Conservation (phyloP, 495 filamentous ascomycete species). For the Apodospora peruviana region DNA sequence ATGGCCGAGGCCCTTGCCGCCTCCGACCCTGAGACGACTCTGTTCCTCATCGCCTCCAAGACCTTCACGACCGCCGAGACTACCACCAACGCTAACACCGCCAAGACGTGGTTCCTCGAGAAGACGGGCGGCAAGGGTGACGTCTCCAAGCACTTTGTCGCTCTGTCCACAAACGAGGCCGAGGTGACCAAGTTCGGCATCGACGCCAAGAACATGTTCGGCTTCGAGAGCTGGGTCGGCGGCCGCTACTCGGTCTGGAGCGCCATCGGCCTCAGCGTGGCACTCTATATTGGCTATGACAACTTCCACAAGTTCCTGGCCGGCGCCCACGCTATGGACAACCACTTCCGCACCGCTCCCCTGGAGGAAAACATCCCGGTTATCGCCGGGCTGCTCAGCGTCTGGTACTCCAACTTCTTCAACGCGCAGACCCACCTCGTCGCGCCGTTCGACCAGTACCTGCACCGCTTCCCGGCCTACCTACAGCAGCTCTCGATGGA, state of each 20-base stretch:
- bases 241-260: slow-evolving; percentile 98
- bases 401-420: slow-evolving; percentile 99
- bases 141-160: slow-evolving; percentile 98
- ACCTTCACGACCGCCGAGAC: slow-evolving; percentile 99
- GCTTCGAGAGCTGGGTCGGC: slow-evolving; percentile 96
- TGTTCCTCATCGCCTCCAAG: slow-evolving; percentile 97
- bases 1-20: slow-evolving; percentile 86
- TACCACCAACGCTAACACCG: slow-evolving; percentile 90
- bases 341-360: slow-evolving; percentile 88
- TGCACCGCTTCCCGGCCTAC: slow-evolving; percentile 97
- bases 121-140: slow-evolving; percentile 71
- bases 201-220: slow-evolving; percentile 97
- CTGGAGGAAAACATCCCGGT: slow-evolving; percentile 92
- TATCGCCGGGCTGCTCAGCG: slow-evolving; percentile 85
- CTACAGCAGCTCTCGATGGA: slow-evolving; percentile 99
- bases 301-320: slow-evolving; percentile 96
- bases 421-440: slow-evolving; percentile 96
- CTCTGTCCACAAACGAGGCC: slow-evolving; percentile 88
- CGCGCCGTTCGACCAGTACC: slow-evolving; percentile 97
- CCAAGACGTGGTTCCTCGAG: slow-evolving; percentile 91
- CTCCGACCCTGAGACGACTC: slow-evolving; percentile 91
- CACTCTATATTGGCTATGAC: slow-evolving; percentile 90
- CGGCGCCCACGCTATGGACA: slow-evolving; percentile 96
- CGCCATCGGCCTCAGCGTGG: slow-evolving; percentile 92
- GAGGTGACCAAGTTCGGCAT: slow-evolving; percentile 99